Evolutionary conservation across 371 early-diverging fungal species (phyloP).

Genomic region (Apophysomyces ossiformis): DNA sequence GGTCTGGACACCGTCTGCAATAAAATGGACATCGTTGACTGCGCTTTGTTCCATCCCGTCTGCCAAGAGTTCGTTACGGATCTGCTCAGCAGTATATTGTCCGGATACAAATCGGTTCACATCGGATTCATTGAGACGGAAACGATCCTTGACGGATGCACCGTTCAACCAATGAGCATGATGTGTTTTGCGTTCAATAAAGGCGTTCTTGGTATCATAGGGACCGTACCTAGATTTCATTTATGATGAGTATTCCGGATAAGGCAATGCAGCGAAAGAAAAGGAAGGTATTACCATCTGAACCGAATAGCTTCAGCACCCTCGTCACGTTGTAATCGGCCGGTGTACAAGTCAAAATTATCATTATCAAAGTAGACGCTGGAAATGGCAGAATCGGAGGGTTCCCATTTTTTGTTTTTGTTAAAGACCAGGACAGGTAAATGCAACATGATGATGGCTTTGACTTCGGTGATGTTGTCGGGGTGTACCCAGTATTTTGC

Average conservation of each 20-base stretch:
- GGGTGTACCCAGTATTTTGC: constrained; percentile 98
- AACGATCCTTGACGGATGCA: constrained; percentile 67
- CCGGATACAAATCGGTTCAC: constrained; percentile 62
- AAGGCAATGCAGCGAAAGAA: constrained; percentile 4
- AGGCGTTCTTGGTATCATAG: constrained; percentile 68
- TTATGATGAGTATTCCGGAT: constrained; percentile 33
- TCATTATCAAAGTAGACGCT: constrained; percentile 93
- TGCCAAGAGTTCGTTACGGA: constrained; percentile 79
- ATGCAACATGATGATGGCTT: constrained; percentile 82
- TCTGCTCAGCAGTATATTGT: constrained; percentile 83
- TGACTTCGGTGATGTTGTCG: constrained; percentile 91
- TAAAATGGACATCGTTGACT: constrained; percentile 65
- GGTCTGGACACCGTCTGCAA: constrained; percentile 73
- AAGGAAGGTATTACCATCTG: constrained; percentile 80
- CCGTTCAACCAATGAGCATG: constrained; percentile 93
- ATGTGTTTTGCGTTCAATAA: constrained; percentile 92
- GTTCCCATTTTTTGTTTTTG: constrained; percentile 30
- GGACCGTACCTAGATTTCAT: constrained; percentile 48
- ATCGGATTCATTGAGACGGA: constrained; percentile 45
- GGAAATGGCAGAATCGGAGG: constrained; percentile 66
- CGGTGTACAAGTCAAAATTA: constrained; percentile 82
- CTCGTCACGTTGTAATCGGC: constrained; percentile 84
- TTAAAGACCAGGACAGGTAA: constrained; percentile 83
- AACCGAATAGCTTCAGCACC: constrained; percentile 87
- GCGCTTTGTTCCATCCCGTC: constrained; percentile 67